These are phyloP conservation scores for Begonia fuchsioides DNA, from an alignment of 306 rosid genomes.

Conservation along the genomic window DNA sequence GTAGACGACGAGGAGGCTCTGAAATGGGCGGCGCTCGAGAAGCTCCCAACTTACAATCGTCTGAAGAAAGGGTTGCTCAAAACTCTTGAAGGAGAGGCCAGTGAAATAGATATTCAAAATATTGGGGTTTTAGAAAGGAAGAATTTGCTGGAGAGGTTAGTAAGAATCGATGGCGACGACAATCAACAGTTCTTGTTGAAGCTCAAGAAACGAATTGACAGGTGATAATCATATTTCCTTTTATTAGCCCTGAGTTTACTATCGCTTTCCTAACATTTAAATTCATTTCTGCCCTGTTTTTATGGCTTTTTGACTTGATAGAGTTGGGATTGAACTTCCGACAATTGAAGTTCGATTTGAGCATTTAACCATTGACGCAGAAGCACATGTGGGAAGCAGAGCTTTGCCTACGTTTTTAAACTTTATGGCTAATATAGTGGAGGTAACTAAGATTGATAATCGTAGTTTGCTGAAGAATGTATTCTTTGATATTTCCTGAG, in stretches of 20 bases:
- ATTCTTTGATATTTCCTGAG: background rate
- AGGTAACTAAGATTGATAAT: constrained; percentile 3
- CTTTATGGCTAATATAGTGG: constrained; percentile 6
- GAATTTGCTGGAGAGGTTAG: constrained; percentile 15
- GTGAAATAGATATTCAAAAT: constrained; percentile 6
- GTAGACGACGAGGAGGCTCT: constrained; percentile 25
- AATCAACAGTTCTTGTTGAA: constrained; percentile 18
- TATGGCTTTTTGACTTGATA: too few species aligned
- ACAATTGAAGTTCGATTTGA: constrained; percentile 39
- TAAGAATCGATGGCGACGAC: constrained; percentile 12
- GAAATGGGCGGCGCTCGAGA: constrained; percentile 27
- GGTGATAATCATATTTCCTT: constrained; percentile 5
- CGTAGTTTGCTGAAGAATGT: background rate
- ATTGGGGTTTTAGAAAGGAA: constrained; percentile 18
- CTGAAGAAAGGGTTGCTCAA: constrained; percentile 20
- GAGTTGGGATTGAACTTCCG: constrained; percentile 40
- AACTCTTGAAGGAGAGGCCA: constrained; percentile 3
- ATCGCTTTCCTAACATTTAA: background rate
- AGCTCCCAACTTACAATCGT: constrained; percentile 19
- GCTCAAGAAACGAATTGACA: constrained; percentile 10
- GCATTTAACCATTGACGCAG: constrained; percentile 30
- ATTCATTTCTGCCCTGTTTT: background rate
- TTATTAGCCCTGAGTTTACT: background rate
- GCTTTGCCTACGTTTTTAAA: constrained; percentile 11
- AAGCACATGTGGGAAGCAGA: constrained; percentile 37